Base-by-base conservation (phyloP, 805 yeast genomes). In the Candida nanaspora region DNA sequence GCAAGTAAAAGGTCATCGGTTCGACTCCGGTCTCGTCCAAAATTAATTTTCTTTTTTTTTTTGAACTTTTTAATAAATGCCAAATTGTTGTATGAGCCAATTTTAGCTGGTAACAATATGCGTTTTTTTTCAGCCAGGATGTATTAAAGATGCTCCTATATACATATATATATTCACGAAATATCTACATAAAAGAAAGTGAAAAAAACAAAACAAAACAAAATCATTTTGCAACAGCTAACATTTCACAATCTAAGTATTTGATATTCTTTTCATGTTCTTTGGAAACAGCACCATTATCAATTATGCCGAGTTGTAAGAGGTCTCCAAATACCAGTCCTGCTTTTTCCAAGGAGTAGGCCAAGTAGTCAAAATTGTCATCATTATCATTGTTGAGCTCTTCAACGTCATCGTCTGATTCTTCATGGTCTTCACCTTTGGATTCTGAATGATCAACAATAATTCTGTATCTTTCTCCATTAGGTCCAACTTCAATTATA, bases 11-110 rank as follows among this genome's bases (percentile, higher is more conserved):
- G 84, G 84, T 76, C 84, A 73, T 67, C 70, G 82, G 83, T 78
- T 78, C 83, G 81, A 78, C 62, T 77, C 83, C 83, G 72, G 76
- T 73, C 80, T 74, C 80, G 82, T 78, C 83, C 82, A 77, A n/a
- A n/a, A n/a, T n/a, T n/a, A n/a, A n/a, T n/a, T n/a, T n/a, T n/a
- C n/a, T n/a, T n/a, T 44, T 45, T 35, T 32, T 41, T 48, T 55
- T 53, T 39, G 1, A 19, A 10, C 35, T 43, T 39, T 46, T 38
- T 32, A 38, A 35, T 15, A 31, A 16, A 21, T 6, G 11, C 21
- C 16, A 25, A 11, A 25, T 25, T 25, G 8, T 25, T 8, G 27
- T 25, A 9, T 9, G 8, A 25, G 11, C 11, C 27, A 25, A 8
- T 25, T 25, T 25, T 25, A 9, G n/a, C n/a, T n/a, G n/a, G n/a